phyloP scores from a whole-genome alignment of 2,329 filamentous ascomycete genomes.

The Alternaria tenuissima region DNA sequence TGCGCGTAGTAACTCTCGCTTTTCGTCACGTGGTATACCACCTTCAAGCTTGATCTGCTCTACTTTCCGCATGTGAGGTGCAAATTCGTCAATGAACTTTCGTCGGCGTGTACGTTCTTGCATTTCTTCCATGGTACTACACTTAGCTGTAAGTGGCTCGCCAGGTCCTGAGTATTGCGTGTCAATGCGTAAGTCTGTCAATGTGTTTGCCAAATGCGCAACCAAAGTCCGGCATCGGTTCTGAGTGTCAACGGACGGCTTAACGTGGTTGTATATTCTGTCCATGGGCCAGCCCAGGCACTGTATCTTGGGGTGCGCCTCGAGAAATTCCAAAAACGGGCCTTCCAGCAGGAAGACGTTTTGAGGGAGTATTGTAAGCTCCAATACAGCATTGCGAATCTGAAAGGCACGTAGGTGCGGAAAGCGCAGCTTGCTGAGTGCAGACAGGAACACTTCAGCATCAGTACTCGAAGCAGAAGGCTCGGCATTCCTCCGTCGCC shows the following conservation, averaged over 20 bases:
- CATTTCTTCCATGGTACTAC: slow-evolving; percentile 19
- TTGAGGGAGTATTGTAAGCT: slow-evolving; percentile 46
- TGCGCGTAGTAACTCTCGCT: slow-evolving; percentile 55
- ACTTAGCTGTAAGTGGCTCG: slow-evolving; percentile 43
- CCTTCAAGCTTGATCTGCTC: slow-evolving; percentile 58
- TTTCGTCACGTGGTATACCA: slow-evolving; percentile 57
- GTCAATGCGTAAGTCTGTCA: slow-evolving; percentile 56
- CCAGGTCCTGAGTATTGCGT: slow-evolving; percentile 40
- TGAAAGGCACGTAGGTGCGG: slow-evolving; percentile 57
- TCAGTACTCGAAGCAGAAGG: slow-evolving; percentile 8
- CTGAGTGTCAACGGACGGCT: slow-evolving; percentile 33
- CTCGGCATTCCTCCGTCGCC: slow-evolving; percentile 32
- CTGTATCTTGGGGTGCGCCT: slow-evolving; percentile 54
- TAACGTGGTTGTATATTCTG: slow-evolving; percentile 52
- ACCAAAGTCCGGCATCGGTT: slow-evolving; percentile 44
- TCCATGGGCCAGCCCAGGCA: slow-evolving; percentile 59
- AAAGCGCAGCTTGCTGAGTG: slow-evolving; percentile 51
- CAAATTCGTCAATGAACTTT: slow-evolving; percentile 55
- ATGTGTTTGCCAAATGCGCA: slow-evolving; percentile 49
- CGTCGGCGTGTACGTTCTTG: slow-evolving; percentile 41
- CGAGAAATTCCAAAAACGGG: slow-evolving; percentile 54
- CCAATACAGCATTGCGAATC: slow-evolving; percentile 54
- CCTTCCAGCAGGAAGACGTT: slow-evolving; percentile 50
- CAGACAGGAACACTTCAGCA: slow-evolving; percentile 27
- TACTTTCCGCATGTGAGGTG: slow-evolving; percentile 52